Conservation (phyloP, 2,329 filamentous ascomycete species). For the Aspergillus piperis region DNA sequence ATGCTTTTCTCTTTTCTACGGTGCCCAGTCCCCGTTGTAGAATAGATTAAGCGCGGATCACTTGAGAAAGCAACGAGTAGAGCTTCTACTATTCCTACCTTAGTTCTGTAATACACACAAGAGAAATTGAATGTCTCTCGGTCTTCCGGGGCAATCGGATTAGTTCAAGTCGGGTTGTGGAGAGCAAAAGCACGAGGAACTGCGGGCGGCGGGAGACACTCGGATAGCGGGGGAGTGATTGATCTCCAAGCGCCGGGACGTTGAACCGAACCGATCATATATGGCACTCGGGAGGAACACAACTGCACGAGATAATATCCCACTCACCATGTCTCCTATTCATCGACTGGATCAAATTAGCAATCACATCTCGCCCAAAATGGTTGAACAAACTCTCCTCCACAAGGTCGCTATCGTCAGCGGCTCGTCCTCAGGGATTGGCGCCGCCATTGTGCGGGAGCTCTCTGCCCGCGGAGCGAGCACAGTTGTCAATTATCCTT, state of each 20-base stretch:
- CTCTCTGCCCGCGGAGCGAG: constrained; percentile 50
- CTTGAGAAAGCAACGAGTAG: no score
- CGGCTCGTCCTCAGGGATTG: constrained; percentile 28
- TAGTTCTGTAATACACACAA: no score
- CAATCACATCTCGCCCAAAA: not conserved
- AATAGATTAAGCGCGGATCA: no score
- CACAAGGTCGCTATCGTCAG: constrained; percentile 29
- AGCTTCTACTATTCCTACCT: no score
- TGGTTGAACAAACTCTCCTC: constrained; percentile 1
- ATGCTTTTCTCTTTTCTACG: no score
- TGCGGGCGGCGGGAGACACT: no score
- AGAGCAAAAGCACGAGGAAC: not conserved
- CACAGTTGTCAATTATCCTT: constrained; percentile 54
- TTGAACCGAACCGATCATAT: not conserved
- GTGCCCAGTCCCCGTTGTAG: no score
- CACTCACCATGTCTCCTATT: not conserved
- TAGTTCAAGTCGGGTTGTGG: not conserved
- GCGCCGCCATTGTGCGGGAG: constrained; percentile 34
- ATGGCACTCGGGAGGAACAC: not conserved
- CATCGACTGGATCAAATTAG: not conserved
- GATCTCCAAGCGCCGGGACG: not conserved
- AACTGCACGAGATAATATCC: not conserved
- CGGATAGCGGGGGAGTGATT: no score
- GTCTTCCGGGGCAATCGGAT: not conserved
- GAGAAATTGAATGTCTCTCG: no score